Percentiles rank a stretch among this genome's conserved stretches.
Evolutionary conservation across 495 filamentous ascomycete species (phyloP).

Genomic region (Neurospora sp.): DNA sequence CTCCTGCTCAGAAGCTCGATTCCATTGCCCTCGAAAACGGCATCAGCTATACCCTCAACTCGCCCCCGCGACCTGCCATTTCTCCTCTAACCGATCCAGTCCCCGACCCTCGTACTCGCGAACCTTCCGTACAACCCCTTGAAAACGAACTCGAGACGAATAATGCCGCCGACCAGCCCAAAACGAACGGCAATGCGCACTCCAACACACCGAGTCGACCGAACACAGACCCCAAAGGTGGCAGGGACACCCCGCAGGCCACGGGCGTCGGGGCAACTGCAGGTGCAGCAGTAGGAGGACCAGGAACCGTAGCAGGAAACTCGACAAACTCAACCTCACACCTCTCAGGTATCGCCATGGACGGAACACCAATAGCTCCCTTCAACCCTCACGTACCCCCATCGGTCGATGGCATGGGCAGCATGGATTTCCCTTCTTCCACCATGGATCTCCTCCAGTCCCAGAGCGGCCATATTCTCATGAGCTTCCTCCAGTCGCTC

Average conservation of each 20-base stretch:
- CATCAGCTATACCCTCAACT: slow-evolving; percentile 6
- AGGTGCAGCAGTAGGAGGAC: background rate
- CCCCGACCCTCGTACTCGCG: slow-evolving; percentile 17
- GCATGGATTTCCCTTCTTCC: slow-evolving; percentile 2
- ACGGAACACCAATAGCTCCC: background rate
- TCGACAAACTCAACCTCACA: background rate
- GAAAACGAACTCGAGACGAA: background rate
- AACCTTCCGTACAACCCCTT: slow-evolving; percentile 10
- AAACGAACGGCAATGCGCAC: background rate
- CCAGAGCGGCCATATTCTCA: slow-evolving; percentile 9
- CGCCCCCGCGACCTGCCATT: slow-evolving; percentile 24
- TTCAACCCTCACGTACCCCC: background rate
- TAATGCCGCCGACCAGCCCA: background rate
- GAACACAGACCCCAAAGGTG: background rate
- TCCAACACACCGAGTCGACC: background rate
- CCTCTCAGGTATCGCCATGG: background rate
- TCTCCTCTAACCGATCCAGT: slow-evolving; percentile 24
- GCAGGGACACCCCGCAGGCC: background rate
- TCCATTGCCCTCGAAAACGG: background rate
- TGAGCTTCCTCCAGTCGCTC: slow-evolving; percentile 15
- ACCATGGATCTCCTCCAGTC: slow-evolving; percentile 12
- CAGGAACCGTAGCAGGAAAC: background rate
- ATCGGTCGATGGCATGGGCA: background rate
- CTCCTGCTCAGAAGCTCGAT: background rate
- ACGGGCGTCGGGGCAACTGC: background rate